Evolutionary conservation across 2,329 filamentous ascomycete species (phyloP).

Genomic region (Fusarium tupiense): DNA sequence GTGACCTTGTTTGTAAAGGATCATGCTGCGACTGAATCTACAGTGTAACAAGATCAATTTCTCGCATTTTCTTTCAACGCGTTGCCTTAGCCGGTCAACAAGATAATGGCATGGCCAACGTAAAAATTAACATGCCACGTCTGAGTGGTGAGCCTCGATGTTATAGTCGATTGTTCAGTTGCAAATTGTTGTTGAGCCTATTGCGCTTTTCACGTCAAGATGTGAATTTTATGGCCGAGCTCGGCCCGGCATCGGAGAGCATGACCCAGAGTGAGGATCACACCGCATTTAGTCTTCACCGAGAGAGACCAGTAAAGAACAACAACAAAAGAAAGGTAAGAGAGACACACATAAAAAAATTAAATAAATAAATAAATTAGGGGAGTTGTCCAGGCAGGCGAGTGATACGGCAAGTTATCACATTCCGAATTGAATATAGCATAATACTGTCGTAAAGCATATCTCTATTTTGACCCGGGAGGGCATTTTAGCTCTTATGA

Average conservation of each 20-base stretch:
- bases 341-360: fast-evolving
- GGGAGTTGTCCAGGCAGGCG: fast-evolving
- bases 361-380: not conserved
- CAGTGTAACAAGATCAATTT: fast-evolving
- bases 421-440: not conserved
- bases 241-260: slow-evolving; percentile 16
- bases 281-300: not conserved
- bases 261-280: not conserved
- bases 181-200: not conserved
- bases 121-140: too few species aligned
- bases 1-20: too few species aligned
- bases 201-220: not conserved
- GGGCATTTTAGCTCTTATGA: not conserved
- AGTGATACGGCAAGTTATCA: too few species aligned
- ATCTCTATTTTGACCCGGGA: slow-evolving; percentile 2
- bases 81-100: not conserved
- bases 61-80: fast-evolving
- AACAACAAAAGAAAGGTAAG: fast-evolving
- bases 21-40: fast-evolving
- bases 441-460: too few species aligned
- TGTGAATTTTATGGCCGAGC: not conserved
- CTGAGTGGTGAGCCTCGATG: fast-evolving
- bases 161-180: too few species aligned
- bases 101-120: fast-evolving
- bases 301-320: fast-evolving